Evolutionary conservation across 2,329 filamentous ascomycete genomes (phyloP).

Genomic region (Phaeomoniella chlamydospora): DNA sequence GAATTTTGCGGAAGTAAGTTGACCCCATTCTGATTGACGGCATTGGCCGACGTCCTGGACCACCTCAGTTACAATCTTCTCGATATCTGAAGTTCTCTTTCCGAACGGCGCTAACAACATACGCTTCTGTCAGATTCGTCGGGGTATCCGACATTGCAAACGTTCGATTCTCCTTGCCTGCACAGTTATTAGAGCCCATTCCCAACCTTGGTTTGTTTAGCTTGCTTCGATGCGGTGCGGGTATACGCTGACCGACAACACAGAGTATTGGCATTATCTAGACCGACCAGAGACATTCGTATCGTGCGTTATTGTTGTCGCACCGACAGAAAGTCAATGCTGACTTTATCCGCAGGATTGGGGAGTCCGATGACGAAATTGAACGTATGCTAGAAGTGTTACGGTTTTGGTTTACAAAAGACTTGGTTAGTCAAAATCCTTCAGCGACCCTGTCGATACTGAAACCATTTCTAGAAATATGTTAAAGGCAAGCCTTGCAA

Average conservation of each 20-base stretch:
- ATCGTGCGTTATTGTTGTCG: constrained; percentile 27
- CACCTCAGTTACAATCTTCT: too few species aligned
- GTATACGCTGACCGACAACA: constrained; percentile 5
- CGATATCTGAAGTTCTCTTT: too few species aligned
- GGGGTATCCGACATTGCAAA: constrained; percentile 90
- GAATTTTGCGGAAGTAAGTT: constrained; percentile 73
- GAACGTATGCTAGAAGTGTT: constrained; percentile 91
- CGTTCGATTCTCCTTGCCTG: constrained; percentile 89
- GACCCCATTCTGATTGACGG: too few species aligned
- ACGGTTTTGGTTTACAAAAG: constrained; percentile 98
- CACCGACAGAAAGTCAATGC: constrained; percentile 3
- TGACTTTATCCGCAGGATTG: constrained; percentile 38
- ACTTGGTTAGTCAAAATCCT: constrained; percentile 41
- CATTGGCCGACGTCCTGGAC: too few species aligned
- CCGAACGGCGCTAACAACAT: too few species aligned
- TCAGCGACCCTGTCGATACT: constrained; percentile 3
- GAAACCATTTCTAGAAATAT: constrained; percentile 54
- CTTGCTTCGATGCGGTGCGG: background rate
- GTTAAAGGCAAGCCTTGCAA: constrained; percentile 98
- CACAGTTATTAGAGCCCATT: constrained; percentile 87
- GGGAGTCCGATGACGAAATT: constrained; percentile 78
- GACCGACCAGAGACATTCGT: constrained; percentile 86
- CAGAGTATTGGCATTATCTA: constrained; percentile 97
- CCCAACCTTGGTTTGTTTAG: constrained; percentile 59
- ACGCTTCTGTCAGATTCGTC: constrained; percentile 85